These are phyloP conservation scores for Xanthoconium purpureum DNA, from an alignment of 768 basidiomycete species.

Conservation along the genomic window DNA sequence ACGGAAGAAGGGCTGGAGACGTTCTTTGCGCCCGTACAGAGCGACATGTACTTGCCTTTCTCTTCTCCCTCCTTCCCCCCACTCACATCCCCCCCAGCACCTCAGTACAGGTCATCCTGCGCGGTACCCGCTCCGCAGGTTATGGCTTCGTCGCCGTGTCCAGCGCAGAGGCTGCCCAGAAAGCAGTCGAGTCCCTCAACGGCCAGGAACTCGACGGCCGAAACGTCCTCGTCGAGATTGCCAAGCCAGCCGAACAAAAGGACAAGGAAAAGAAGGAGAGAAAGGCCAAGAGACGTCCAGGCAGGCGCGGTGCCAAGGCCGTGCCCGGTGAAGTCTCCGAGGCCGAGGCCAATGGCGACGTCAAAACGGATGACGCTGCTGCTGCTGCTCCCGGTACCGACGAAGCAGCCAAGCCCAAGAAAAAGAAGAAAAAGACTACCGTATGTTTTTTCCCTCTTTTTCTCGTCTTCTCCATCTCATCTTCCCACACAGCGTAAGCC, in stretches of 20 bases:
- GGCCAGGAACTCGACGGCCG: conserved; percentile 88
- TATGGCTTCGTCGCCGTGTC: conserved; percentile 90
- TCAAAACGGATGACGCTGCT: conserved; percentile 50
- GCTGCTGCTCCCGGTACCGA: conserved; percentile 46
- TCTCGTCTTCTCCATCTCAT: conserved; percentile 7
- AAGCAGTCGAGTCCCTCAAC: conserved; percentile 82
- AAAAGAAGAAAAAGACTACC: conserved; percentile 72
- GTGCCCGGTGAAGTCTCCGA: conserved; percentile 88
- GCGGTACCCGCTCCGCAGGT: conserved; percentile 81
- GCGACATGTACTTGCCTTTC: conserved; percentile 71
- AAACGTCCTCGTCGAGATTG: conserved; percentile 86
- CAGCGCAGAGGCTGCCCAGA: conserved; percentile 77
- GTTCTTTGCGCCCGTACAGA: conserved; percentile 85
- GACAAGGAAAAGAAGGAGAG: conserved; percentile 74
- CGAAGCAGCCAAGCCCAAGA: conserved; percentile 66
- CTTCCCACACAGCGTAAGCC: conserved; percentile 50
- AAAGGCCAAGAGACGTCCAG: conserved; percentile 74
- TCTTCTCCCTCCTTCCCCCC: not conserved
- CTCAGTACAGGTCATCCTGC: conserved; percentile 82
- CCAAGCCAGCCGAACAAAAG: conserved; percentile 88
- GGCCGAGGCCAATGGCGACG: conserved; percentile 82
- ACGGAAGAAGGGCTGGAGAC: conserved; percentile 93
- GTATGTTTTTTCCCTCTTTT: conserved; percentile 35
- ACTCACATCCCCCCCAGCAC: conserved; percentile 45
- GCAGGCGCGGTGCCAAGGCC: conserved; percentile 83